A percentile compares a stretch with the other conserved stretches of the same genome.
phyloP scores from a whole-genome alignment of 768 basidiomycete species.

The Leucocoprinus birnbaumii region DNA sequence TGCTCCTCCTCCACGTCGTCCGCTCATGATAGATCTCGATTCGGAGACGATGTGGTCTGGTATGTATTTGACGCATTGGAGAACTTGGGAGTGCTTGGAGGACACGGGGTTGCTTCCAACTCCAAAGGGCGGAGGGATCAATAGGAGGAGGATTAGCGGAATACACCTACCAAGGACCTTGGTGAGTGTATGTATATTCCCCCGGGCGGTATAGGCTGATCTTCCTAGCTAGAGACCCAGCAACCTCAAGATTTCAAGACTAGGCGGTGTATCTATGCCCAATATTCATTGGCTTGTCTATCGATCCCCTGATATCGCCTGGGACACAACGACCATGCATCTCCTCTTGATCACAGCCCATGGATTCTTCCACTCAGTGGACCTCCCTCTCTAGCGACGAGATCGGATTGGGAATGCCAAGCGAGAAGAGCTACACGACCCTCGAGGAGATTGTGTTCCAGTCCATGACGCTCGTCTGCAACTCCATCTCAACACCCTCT shows the following conservation, averaged over 20 bases:
- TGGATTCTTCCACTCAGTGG: conserved; percentile 39
- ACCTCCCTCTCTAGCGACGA: conserved; percentile 34
- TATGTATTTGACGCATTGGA: conserved; percentile 89
- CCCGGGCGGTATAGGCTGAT: not conserved
- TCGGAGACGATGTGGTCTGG: conserved; percentile 67
- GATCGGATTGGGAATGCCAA: conserved; percentile 52
- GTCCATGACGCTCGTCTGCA: conserved; percentile 90
- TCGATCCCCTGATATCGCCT: conserved; percentile 78
- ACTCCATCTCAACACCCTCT: conserved; percentile 81
- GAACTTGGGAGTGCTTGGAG: conserved; percentile 56
- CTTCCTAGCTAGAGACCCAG: conserved; percentile 67
- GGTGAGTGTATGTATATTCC: conserved; percentile 39
- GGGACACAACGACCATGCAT: conserved; percentile 79
- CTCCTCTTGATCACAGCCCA: conserved; percentile 51
- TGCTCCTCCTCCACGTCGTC: conserved; percentile 38
- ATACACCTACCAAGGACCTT: conserved; percentile 80
- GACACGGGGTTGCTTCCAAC: conserved; percentile 34
- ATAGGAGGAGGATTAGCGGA: conserved; percentile 79
- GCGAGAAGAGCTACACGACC: conserved; percentile 66
- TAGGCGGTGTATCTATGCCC: conserved; percentile 74
- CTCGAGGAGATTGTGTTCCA: conserved; percentile 94
- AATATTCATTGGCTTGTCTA: conserved; percentile 89
- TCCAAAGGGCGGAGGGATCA: conserved; percentile 39
- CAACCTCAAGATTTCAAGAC: conserved; percentile 89
- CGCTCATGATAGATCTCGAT: conserved; percentile 71